phyloP scores from a whole-genome alignment of 345 rosid species.

The Corchorus olitorius region DNA sequence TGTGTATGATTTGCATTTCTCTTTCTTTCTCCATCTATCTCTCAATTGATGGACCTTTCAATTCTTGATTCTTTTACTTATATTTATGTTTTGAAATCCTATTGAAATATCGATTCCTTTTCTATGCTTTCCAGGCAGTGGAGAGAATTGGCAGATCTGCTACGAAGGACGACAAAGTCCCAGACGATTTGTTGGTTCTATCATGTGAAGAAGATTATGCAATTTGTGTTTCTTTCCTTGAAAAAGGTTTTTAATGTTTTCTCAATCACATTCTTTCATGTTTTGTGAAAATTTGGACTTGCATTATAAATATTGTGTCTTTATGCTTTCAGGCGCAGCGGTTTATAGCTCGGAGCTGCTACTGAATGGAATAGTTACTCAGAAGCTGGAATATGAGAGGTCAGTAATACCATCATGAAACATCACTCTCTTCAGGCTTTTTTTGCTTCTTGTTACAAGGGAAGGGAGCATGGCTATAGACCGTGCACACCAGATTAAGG shows the following conservation, averaged over 20 bases:
- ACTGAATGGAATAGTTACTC: slow-evolving; percentile 83
- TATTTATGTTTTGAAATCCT: neutral
- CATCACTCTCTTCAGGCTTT: neutral
- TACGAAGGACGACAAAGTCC: slow-evolving; percentile 52
- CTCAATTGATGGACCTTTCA: neutral
- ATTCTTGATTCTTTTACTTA: neutral
- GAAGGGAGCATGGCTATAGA: neutral
- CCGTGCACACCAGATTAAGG: neutral
- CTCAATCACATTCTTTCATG: neutral
- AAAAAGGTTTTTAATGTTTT: slow-evolving; percentile 54
- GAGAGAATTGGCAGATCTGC: slow-evolving; percentile 80
- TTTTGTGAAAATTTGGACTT: neutral
- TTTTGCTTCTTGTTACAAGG: neutral
- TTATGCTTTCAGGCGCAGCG: slow-evolving; percentile 54
- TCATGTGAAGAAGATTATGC: slow-evolving; percentile 82
- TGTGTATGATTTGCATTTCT: neutral
- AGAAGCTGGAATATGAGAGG: slow-evolving; percentile 89
- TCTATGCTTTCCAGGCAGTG: slow-evolving; percentile 49
- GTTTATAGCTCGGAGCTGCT: slow-evolving; percentile 87
- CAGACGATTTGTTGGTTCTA: slow-evolving; percentile 65
- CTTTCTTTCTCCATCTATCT: neutral
- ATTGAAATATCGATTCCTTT: neutral
- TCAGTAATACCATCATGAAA: slow-evolving; percentile 24
- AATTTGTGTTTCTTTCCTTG: slow-evolving; percentile 63
- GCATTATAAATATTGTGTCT: neutral